These are phyloP conservation scores for Hypsizygus ulmarius DNA, from an alignment of 1,284 basidiomycete species.

Conservation along the genomic window DNA sequence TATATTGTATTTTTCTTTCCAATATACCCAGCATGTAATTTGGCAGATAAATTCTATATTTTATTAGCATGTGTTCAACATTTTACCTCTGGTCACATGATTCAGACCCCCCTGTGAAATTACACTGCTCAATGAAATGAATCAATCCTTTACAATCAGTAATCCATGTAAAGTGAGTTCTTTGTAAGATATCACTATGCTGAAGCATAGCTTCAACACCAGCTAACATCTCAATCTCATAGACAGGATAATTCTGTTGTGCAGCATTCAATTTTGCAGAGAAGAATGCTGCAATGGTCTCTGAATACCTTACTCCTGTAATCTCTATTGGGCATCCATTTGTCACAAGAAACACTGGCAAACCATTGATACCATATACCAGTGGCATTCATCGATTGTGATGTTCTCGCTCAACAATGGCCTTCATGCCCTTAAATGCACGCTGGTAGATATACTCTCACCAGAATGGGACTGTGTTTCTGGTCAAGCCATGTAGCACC, in stretches of 20 bases:
- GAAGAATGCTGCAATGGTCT: conserved; percentile 30
- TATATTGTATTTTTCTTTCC: no score
- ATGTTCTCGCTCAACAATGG: conserved; percentile 14
- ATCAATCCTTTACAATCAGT: conserved; percentile 37
- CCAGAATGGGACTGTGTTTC: conserved; percentile 20
- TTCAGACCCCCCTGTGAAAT: no score
- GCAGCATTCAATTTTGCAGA: conserved; percentile 36
- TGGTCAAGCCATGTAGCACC: conserved; percentile 22
- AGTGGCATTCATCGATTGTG: conserved; percentile 25
- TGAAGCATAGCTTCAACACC: conserved; percentile 33
- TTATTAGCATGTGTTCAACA: no score
- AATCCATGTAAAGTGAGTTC: conserved; percentile 28
- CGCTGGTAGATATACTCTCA: conserved; percentile 31
- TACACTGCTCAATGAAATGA: conserved; percentile 27
- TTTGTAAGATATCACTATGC: conserved; percentile 29
- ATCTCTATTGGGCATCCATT: conserved; percentile 25
- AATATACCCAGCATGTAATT: no score
- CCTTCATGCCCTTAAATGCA: conserved; percentile 33
- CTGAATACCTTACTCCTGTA: conserved; percentile 25
- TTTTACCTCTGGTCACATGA: no score
- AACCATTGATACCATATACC: conserved; percentile 19
- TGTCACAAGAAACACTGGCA: conserved; percentile 26
- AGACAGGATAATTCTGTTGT: conserved; percentile 37
- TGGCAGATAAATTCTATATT: no score
- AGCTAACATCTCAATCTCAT: conserved; percentile 35